phyloP scores from a whole-genome alignment of 2,329 filamentous ascomycete genomes.

The Stachybotrys echinatus region DNA sequence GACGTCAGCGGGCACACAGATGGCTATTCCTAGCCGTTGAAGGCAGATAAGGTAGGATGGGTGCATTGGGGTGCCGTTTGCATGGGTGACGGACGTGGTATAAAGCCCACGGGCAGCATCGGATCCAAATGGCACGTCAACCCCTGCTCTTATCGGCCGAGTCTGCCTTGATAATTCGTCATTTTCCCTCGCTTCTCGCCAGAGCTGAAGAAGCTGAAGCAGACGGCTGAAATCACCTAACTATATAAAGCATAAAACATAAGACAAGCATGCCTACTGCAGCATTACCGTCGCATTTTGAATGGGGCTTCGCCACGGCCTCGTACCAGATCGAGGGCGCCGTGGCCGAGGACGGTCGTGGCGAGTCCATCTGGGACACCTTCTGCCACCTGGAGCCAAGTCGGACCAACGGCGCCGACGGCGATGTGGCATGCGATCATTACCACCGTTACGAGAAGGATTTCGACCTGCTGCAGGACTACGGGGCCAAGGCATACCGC shows the following conservation, averaged over 20 bases:
- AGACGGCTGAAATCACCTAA: neutral
- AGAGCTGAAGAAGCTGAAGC: neutral
- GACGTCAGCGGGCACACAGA: neutral
- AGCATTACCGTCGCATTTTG: conserved; percentile 23
- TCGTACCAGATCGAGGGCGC: conserved; percentile 32
- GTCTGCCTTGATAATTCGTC: neutral
- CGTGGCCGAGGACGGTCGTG: conserved; percentile 25
- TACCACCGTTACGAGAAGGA: conserved; percentile 39
- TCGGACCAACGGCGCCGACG: conserved; percentile 27
- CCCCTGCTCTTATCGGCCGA: neutral
- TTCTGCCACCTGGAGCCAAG: conserved; percentile 26
- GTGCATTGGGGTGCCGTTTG: too few species aligned
- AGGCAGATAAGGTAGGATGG: too few species aligned
- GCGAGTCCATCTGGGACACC: conserved; percentile 28
- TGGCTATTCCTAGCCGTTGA: too few species aligned
- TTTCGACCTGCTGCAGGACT: conserved; percentile 49
- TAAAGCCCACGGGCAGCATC: neutral
- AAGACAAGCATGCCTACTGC: neutral
- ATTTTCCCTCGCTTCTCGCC: neutral
- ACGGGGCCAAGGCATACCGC: conserved; percentile 51
- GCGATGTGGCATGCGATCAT: conserved; percentile 36
- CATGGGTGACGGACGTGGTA: neutral
- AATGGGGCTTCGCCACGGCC: conserved; percentile 30
- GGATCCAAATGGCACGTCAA: neutral
- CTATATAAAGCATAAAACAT: too few species aligned